Conservation (phyloP, 805 yeast genomes). For the Blastobotrys parvus region DNA sequence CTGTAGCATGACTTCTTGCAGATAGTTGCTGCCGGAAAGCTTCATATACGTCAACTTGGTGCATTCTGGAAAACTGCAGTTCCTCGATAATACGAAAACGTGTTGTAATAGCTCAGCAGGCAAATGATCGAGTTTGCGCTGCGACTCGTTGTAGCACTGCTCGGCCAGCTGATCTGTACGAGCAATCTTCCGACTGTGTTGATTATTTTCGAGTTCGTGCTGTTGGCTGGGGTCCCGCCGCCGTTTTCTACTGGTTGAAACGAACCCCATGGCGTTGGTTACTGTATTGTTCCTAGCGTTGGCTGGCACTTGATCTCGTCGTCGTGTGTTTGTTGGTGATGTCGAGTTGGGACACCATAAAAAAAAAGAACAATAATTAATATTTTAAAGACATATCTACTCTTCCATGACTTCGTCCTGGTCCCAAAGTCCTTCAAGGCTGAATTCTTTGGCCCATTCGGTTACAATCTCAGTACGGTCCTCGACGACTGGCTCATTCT, state of each 20-base stretch:
- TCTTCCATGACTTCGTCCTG: slow-evolving; percentile 6
- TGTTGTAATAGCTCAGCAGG: slow-evolving; percentile 37
- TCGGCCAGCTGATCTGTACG: background rate
- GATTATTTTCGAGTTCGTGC: too few relatives aligned
- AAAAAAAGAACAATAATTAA: too few relatives aligned
- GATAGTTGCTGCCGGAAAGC: slow-evolving; percentile 22
- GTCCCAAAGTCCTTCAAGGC: slow-evolving; percentile 68
- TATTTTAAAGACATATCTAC: too few relatives aligned
- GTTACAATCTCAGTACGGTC: slow-evolving; percentile 54
- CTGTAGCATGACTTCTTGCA: slow-evolving; percentile 18
- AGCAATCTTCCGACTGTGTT: too few relatives aligned
- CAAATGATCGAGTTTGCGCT: slow-evolving; percentile 25
- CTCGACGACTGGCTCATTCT: slow-evolving; percentile 26
- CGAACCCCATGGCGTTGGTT: too few relatives aligned
- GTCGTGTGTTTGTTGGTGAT: too few relatives aligned
- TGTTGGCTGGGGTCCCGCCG: too few relatives aligned
- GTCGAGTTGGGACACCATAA: too few relatives aligned
- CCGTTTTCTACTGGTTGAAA: too few relatives aligned
- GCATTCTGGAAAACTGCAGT: slow-evolving; percentile 31
- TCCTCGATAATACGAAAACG: slow-evolving; percentile 34
- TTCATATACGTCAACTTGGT: slow-evolving; percentile 25
- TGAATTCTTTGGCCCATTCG: slow-evolving; percentile 91
- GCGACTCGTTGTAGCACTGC: background rate
- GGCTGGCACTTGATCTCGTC: too few relatives aligned
- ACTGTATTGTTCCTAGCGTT: too few relatives aligned